A percentile compares a stretch with the other conserved stretches of the same genome.
Conservation (phyloP, 2,329 filamentous ascomycete genomes). For the Lachnellula cervina region DNA sequence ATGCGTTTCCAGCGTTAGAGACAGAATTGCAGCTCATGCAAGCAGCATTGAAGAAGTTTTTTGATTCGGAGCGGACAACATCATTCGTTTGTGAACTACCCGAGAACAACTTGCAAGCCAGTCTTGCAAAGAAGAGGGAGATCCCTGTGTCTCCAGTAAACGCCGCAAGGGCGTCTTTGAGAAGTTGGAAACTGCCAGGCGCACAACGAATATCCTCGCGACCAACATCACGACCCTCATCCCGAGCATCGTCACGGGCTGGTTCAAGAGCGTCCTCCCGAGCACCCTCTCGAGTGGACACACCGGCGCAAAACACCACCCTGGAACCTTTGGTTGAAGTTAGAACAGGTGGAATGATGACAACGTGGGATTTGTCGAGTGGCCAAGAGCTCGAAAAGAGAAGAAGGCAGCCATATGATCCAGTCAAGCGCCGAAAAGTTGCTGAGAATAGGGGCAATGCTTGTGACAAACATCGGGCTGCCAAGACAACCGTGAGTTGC, state of each 20-base stretch:
- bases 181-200: constrained; percentile 9
- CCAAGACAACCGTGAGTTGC: constrained; percentile 16
- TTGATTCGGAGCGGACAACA: constrained; percentile 14
- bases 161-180: constrained; percentile 6
- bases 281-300: not conserved
- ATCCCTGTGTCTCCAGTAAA: constrained; percentile 5
- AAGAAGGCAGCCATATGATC: constrained; percentile 17
- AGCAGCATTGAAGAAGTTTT: constrained; percentile 18
- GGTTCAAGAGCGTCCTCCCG: constrained; percentile 5
- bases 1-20: constrained; percentile 15
- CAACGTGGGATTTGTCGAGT: constrained; percentile 16
- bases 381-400: constrained; percentile 17
- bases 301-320: not conserved
- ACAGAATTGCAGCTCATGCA: constrained; percentile 20
- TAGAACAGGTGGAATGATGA: constrained; percentile 10
- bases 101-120: constrained; percentile 15
- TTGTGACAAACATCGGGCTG: constrained; percentile 18
- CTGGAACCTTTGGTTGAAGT: not conserved
- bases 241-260: constrained; percentile 5
- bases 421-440: constrained; percentile 18
- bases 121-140: constrained; percentile 12
- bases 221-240: not conserved
- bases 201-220: not conserved
- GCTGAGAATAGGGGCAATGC: constrained; percentile 20
- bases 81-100: constrained; percentile 16